Evolutionary conservation across 352 stramenopile species (phyloP), one percentile per base, ranked within the genome.

Genomic region (Plasmopara viticola): DNA sequence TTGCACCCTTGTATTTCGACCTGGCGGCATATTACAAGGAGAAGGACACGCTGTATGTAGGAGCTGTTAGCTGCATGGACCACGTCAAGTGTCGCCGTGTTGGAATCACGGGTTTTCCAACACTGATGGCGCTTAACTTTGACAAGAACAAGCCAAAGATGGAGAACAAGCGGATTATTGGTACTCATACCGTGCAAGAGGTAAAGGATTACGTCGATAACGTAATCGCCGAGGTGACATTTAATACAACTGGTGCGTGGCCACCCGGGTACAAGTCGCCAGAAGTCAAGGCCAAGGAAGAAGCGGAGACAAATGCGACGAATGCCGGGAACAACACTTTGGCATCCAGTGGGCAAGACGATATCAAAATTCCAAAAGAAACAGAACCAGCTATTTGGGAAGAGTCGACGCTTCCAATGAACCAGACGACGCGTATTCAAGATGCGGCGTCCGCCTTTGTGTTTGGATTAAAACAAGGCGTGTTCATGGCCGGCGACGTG

Each of bases 11-110:
- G 34, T 92, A 76, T 52, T 53, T 76, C 6, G 68, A 88, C 35
- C 51, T 87, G 13, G 81, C 76, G 4, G 76, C 81, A 15, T 82
- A 86, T 56, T 90, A 84, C 73, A 90, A 88, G 60, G 59, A 58
- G n/a, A 63, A 76, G 41, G 73, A 66, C 6, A 74, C 69, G 51
- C 70, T 90, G 34, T 79, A 92, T 56, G 60, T 92, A 6, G 81
- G 81, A 48, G 81, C 81, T 25, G 60, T 92, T 56, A 88, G 76
- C 59, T 92, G 81, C 69, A 92, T 92, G 81, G 78, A 92, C 65
- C 79, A 87, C 62, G 78, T 90, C 50, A 87, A 89, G 60, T 92
- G 81, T 59, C 77, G 78, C 40, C 72, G 76, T 38, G 77, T 87
- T 33, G 72, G 62, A 10, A 86, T 92, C 56, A 92, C 84, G 56